Conservation (phyloP, 1,284 basidiomycete genomes). For the Tilletia caries region DNA sequence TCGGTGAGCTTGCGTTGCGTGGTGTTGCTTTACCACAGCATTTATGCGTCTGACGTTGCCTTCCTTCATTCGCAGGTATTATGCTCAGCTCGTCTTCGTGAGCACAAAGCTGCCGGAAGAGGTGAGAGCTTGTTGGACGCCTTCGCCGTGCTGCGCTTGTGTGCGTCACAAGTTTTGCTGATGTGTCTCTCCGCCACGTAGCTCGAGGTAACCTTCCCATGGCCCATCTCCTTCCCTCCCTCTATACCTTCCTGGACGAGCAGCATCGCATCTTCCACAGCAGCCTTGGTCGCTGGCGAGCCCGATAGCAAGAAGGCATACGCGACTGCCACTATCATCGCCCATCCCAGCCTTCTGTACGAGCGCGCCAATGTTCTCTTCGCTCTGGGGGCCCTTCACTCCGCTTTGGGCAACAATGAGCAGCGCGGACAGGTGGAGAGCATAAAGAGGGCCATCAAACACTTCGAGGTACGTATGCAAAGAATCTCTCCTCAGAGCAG, state of each 20-base stretch:
- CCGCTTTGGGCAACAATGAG: constrained; percentile 35
- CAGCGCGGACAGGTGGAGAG: constrained; percentile 40
- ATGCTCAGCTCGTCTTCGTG: constrained; percentile 78
- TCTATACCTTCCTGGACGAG: constrained; percentile 26
- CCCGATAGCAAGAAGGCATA: constrained; percentile 20
- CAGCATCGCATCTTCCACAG: constrained; percentile 27
- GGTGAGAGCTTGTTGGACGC: constrained; percentile 55
- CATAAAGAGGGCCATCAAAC: constrained; percentile 38
- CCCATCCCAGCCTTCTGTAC: constrained; percentile 35
- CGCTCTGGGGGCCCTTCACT: constrained; percentile 36
- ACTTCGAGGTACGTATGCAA: constrained; percentile 30
- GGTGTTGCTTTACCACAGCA: neutral
- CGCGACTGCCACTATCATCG: constrained; percentile 28
- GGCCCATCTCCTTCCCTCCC: constrained; percentile 37
- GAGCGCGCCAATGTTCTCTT: constrained; percentile 43
- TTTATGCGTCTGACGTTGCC: no score
- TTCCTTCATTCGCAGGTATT: constrained; percentile 65
- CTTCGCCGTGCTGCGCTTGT: constrained; percentile 3
- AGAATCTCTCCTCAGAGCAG: neutral
- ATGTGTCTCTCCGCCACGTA: neutral
- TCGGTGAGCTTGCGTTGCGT: constrained; percentile 57
- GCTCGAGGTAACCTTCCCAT: constrained; percentile 38
- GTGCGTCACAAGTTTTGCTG: no score
- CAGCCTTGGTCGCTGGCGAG: constrained; percentile 24
- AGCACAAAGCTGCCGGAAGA: constrained; percentile 69